Evolutionary conservation across 257 asterid genomes (phyloP), one percentile per base, ranked within the genome.

Genomic region (Capsicum pubescens): DNA sequence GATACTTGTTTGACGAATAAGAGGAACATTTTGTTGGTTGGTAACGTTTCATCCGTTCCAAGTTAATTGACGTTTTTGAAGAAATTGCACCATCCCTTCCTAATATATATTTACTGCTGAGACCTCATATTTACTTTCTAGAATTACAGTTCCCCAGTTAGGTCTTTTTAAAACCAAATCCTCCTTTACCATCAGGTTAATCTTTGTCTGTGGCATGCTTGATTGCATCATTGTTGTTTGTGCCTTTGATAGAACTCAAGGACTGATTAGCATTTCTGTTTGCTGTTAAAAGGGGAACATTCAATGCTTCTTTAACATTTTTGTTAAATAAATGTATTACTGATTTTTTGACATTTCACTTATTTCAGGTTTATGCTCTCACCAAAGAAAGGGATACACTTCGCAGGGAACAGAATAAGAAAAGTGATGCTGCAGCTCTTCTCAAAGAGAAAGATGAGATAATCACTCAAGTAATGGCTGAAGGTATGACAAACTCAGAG

Each of bases 371-470:
- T 79, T 94, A 94, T 91, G 94, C 97, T 85, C 97, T 95, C 67
- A 90, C 97, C 52, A 88, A 83, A 90, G 99, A 95, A 88, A 92
- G 98, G 87, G 99, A 95, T 85, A 93, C 98, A 77, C 90, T 95
- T 71, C 98, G 99, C 79, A 91, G 98, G 88, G 99, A 95, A 86
- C 97, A 93, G 82, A 95, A 69, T 87, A 94, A 87, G 90, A 95
- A 91, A 89, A 95, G 92, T 89, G 99, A 95, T 84, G 97, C 97
- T 81, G 97, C 98, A 85, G 98, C 95, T 85, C 97, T 95, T 91
- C 87, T 95, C 90, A 95, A 95, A 94, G 99, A 94, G 85, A 95
- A 95, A 84, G 99, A 95, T 82, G 99, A 95, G 89, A 94, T 95
- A 84, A 95, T 95, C 87, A 94, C 84, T 86, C 99, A 95, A 91